Evolutionary conservation across 371 early-diverging fungal genomes (phyloP), one percentile per base, ranked within the genome.

Genomic region (Mucor ambiguus): DNA sequence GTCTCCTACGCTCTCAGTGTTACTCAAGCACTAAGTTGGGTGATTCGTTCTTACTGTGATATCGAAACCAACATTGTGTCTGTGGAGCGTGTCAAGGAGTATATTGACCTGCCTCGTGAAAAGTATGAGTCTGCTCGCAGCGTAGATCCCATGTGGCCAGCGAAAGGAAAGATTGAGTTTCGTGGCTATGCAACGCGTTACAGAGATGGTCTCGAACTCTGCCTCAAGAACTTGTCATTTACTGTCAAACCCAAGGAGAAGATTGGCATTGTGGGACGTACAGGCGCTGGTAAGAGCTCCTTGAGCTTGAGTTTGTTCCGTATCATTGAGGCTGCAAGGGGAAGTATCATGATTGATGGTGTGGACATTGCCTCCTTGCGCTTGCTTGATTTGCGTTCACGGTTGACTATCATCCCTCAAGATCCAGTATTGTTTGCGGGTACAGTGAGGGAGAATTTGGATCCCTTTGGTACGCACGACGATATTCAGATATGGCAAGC

Each of bases 401-500:
- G 87, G 22, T 77, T 92, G 35, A 88, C 93, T 0, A 96, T 98
- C 62, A 96, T 98, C 70, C 98, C 99, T 28, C 99, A 98, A 80
- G 98, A 97, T 60, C 96, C 97, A 9, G 92, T 95, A n/a, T 75
- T 98, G 30, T 98, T 96, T 83, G 86, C 89, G n/a, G 96, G 95
- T 32, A 84, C 86, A 18, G 82, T 90, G 4, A 76, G 91, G 33
- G 84, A 81, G 12, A 90, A 91, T 52, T 61, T 84, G 70, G 98
- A 97, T 82, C 97, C 97, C n/a, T 91, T 94, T 66, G 75, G 72
- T 38, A 70, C 67, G 12, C 74, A 86, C 38, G 74, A 84, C 4
- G 97, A 97, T 72, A 86, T 76, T 8, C 89, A 87, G n/a, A 64
- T 98, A 20, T 97, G 98, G 98, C 66, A 77, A 26, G 94, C 89